Evolutionary conservation across 495 filamentous ascomycete species (phyloP), one percentile per base, ranked within the genome.

Genomic region (Terfezia boudieri): DNA sequence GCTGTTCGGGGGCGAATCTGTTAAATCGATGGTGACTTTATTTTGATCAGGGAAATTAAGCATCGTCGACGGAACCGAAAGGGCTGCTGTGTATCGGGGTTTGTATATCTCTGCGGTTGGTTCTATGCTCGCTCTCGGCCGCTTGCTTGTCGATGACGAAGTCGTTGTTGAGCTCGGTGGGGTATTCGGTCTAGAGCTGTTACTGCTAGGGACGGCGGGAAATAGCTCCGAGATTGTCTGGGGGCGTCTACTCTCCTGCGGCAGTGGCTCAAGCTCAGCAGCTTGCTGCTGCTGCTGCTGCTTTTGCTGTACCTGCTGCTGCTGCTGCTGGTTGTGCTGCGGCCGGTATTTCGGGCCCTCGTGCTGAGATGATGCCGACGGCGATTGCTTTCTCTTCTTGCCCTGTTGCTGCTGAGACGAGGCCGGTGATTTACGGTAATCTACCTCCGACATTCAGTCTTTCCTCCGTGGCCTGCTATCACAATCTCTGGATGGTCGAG

Each of bases 381-480:
- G 55, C 37, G 55, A 57, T 26, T 61, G 62, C 50, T 65, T 65
- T 51, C 62, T 50, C 58, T 64, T 64, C 17, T 53, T 62, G 58
- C 55, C 50, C 36, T 53, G 4, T 14, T 0, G 12, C 41, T 46
- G 41, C 41, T 46, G 41, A 20, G 41, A 46, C 14, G 14, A 14
- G 12, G 14, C 41, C 41, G 41, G 4, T 5, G 14, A 14, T 46
- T 14, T 20, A 14, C 12, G 8, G 8, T 14, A 46, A 14, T 20
- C 41, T 46, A 46, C 14, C 41, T 46, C 41, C 41, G 41, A 20
- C 41, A 46, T 46, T 20, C 17, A 46, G 17, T 20, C 41, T 46
- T 46, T 5, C 4, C 4, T 46, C 41, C 17, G 41, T 20, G 26
- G 26, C 26, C 26, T 7, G 7, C 26, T 32, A 7, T 32, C 26